Conservation (phyloP, 352 stramenopile species). For the Albugo candida region DNA sequence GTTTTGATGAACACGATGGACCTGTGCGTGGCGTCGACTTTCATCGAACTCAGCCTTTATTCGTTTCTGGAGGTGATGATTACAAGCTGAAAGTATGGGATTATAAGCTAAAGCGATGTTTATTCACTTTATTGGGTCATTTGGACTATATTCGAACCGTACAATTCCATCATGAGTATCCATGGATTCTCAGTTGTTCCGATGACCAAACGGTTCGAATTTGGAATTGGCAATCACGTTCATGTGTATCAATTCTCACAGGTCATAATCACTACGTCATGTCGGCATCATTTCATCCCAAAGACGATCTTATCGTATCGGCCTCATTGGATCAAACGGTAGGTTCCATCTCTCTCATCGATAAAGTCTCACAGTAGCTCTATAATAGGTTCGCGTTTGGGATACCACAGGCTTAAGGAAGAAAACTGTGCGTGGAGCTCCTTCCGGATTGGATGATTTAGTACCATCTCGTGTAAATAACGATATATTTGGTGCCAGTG, state of each 20-base stretch:
- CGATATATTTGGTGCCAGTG: slow-evolving; percentile 97
- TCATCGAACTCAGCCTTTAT: slow-evolving; percentile 92
- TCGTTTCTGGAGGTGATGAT: slow-evolving; percentile 98
- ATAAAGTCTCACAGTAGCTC: not conserved
- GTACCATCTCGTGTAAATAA: slow-evolving; percentile 35
- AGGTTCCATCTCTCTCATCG: not conserved
- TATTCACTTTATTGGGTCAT: slow-evolving; percentile 98
- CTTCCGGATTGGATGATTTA: slow-evolving; percentile 58
- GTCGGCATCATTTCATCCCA: slow-evolving; percentile 98
- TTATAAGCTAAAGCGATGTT: slow-evolving; percentile 96
- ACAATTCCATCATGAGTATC: slow-evolving; percentile 98
- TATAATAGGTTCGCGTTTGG: slow-evolving; percentile 86
- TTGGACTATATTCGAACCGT: slow-evolving; percentile 99
- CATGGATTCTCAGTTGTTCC: slow-evolving; percentile 94
- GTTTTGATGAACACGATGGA: slow-evolving; percentile 99
- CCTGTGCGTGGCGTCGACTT: slow-evolving; percentile 98
- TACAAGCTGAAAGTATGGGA: slow-evolving; percentile 99
- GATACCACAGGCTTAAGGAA: slow-evolving; percentile 98
- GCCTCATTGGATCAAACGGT: slow-evolving; percentile 96
- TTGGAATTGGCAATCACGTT: slow-evolving; percentile 99
- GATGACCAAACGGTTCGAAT: slow-evolving; percentile 99
- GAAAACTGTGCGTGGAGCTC: slow-evolving; percentile 90
- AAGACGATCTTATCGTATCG: slow-evolving; percentile 98
- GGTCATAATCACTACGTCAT: slow-evolving; percentile 99
- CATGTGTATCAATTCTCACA: slow-evolving; percentile 97